Conservation (phyloP, 2,329 filamentous ascomycete species). For the Chaetomium strumarium region DNA sequence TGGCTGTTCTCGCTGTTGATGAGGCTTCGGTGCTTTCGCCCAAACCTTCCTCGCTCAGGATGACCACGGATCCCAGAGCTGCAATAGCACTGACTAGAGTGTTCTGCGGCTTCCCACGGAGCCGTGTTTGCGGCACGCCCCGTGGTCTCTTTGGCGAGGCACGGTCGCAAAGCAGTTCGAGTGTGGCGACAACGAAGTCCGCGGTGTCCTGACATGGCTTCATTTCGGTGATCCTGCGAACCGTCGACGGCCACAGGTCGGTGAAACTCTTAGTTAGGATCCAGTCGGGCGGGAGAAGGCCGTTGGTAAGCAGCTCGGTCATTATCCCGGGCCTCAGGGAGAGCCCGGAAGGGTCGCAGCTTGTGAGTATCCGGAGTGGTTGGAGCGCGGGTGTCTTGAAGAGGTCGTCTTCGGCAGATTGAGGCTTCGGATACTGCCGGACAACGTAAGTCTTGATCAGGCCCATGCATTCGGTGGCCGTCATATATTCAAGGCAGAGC, state of each 20-base stretch:
- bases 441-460: conserved; percentile 34
- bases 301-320: conserved; percentile 31
- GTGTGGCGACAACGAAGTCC: conserved; percentile 32
- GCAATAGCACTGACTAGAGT: conserved; percentile 38
- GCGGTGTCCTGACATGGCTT: conserved; percentile 30
- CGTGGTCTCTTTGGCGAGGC: conserved; percentile 13
- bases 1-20: conserved; percentile 6
- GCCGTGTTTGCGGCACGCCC: conserved; percentile 13
- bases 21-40: not conserved
- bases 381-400: conserved; percentile 29
- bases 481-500: conserved; percentile 35
- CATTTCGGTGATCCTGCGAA: conserved; percentile 32
- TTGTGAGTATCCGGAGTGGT: conserved; percentile 26
- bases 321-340: conserved; percentile 35
- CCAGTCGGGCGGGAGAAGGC: conserved; percentile 38
- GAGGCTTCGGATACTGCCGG: conserved; percentile 32
- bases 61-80: conserved; percentile 34
- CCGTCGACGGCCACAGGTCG: conserved; percentile 36
- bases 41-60: conserved; percentile 25
- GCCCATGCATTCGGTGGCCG: conserved; percentile 36
- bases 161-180: conserved; percentile 30
- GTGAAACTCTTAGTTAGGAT: conserved; percentile 38
- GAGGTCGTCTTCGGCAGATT: conserved; percentile 24
- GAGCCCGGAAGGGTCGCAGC: conserved; percentile 4
- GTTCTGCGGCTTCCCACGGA: conserved; percentile 28